Evolutionary conservation across 371 early-diverging fungal species (phyloP), one percentile per base, ranked within the genome.

Genomic region (Mucor ambiguus): DNA sequence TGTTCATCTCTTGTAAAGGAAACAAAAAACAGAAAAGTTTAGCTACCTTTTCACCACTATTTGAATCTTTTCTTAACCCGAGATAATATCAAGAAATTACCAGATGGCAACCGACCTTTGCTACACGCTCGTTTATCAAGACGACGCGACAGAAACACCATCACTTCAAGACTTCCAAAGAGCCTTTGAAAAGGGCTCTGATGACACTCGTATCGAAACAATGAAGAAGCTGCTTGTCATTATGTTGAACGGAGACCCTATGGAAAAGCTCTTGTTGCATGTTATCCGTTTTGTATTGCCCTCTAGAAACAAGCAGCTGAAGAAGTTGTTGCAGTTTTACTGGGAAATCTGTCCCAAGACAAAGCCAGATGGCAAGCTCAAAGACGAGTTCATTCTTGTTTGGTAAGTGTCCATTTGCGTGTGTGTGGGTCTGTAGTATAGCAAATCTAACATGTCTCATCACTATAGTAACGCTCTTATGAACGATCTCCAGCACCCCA

Each of bases 401-500:
- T 97, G 97, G 93, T 93, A 86, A 74, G 78, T 63, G 22, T 24
- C 7, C n/a, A 1, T 14, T 2, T 37, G 37, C 29, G 4, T 37
- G 37, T 37, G 37, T 37, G 4, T 37, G 37, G 20, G 2, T 35
- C n/a, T 38, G 16, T 30, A 22, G 18, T 12, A 28, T 28, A 44
- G 58, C 24, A n/a, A 18, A 26, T 28, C 29, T 41, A 24, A 62
- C 24, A 10, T 60, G 14, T 32, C 55, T 67, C 38, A 44, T 48
- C 46, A n/a, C n/a, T 41, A 18, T 76, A 93, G 93, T 80, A 99
- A 99, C 76, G 95, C 98, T 58, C 85, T 99, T 59, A 84, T 95
- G 77, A 98, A 96, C 72, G 99, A 99, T 81, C 83, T 99, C 43
- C 95, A 93, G 77, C 96, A 96, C 81, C 98, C 99, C 28, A 99